These are phyloP conservation scores for Naganishia kalamii DNA, from an alignment of 768 basidiomycete species.

Conservation along the genomic window DNA sequence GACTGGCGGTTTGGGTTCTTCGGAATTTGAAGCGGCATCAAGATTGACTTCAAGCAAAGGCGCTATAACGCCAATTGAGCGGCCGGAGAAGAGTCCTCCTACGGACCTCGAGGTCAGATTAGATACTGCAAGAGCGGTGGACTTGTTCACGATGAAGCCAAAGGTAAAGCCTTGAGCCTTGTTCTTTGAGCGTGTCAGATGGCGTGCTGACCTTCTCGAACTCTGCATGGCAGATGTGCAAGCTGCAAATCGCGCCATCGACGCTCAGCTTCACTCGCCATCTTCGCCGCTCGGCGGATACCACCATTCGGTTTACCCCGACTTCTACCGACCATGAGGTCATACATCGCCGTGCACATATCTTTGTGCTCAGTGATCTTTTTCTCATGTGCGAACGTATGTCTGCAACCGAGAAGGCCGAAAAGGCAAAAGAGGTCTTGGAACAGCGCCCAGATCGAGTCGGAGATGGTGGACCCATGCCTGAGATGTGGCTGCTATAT, in stretches of 20 bases:
- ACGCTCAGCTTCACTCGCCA: slow-evolving; percentile 69
- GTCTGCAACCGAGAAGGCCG: slow-evolving; percentile 57
- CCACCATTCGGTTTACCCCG: slow-evolving; percentile 69
- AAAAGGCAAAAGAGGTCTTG: slow-evolving; percentile 38
- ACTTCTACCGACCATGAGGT: slow-evolving; percentile 65
- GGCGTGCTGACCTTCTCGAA: no score
- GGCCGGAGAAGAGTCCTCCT: slow-evolving; percentile 50
- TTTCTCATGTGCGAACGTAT: slow-evolving; percentile 86
- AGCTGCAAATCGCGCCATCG: slow-evolving; percentile 81
- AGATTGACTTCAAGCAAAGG: not conserved
- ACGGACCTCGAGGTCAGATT: slow-evolving; percentile 75
- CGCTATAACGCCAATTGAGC: slow-evolving; percentile 18
- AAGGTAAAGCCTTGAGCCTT: slow-evolving; percentile 56
- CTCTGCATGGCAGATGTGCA: slow-evolving; percentile 62
- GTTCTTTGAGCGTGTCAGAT: not conserved
- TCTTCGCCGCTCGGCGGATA: slow-evolving; percentile 65
- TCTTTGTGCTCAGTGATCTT: slow-evolving; percentile 86
- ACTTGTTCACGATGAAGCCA: slow-evolving; percentile 91
- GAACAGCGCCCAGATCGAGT: slow-evolving; percentile 45
- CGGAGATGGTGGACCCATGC: slow-evolving; percentile 52
- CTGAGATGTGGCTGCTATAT: slow-evolving; percentile 88
- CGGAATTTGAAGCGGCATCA: not conserved
- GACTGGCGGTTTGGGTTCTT: no score
- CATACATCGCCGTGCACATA: slow-evolving; percentile 66
- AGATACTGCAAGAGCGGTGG: slow-evolving; percentile 68